phyloP scores from a whole-genome alignment of 140 eudicot species.

The Eryngium alpinum region DNA sequence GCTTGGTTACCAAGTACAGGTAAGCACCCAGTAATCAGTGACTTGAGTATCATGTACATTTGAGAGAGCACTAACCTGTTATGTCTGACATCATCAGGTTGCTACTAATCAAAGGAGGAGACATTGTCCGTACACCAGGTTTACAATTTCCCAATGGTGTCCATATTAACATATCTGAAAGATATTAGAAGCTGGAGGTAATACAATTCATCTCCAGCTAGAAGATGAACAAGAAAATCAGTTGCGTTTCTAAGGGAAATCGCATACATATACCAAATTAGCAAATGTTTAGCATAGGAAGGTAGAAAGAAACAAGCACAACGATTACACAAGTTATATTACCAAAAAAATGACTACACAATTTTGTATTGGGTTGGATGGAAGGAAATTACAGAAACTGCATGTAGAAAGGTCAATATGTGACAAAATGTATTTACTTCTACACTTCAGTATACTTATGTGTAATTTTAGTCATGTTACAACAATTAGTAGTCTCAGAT shows the following conservation, averaged over 20 bases:
- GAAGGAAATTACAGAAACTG: slow-evolving; percentile 2
- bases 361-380: slow-evolving; percentile 20
- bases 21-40: slow-evolving; percentile 22
- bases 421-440: slow-evolving; percentile 3
- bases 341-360: slow-evolving; percentile 25
- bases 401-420: slow-evolving; percentile 18
- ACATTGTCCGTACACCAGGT: slow-evolving; percentile 76
- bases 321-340: slow-evolving; percentile 1
- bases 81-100: slow-evolving; percentile 44
- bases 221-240: slow-evolving; percentile 3
- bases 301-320: background rate
- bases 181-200: slow-evolving; percentile 19
- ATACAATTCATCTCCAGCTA: slow-evolving; percentile 12
- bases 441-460: background rate
- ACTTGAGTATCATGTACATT: background rate
- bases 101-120: slow-evolving; percentile 64
- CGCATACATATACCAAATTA: background rate
- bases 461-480: background rate
- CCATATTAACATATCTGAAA: slow-evolving; percentile 44
- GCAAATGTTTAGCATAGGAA: slow-evolving; percentile 15
- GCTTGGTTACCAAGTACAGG: slow-evolving; percentile 82
- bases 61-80: slow-evolving; percentile 21
- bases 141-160: slow-evolving; percentile 70
- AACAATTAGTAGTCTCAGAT: background rate
- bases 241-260: background rate